Conservation (phyloP, 2,329 filamentous ascomycete genomes). For the Pseudogymnoascus sp. region DNA sequence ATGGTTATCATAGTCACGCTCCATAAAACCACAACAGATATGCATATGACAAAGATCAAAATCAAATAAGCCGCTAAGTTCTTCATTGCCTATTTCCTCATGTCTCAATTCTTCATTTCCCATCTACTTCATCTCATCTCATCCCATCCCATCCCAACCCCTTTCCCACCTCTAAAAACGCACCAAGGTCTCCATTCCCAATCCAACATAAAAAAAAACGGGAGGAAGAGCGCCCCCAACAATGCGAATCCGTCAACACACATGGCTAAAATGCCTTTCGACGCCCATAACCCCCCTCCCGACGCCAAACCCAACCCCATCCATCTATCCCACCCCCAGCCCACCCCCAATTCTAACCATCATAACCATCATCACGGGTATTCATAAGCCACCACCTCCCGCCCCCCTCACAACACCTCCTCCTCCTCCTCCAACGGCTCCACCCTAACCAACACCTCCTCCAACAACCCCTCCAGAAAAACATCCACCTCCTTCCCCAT, state of each 20-base stretch:
- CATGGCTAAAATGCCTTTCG: neutral
- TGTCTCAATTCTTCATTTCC: neutral
- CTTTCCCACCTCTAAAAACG: neutral
- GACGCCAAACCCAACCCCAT: neutral
- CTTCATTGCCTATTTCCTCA: neutral
- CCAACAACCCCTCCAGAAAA: constrained; percentile 83
- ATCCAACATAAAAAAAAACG: neutral
- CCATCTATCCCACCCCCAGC: neutral
- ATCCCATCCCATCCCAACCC: too few relatives aligned
- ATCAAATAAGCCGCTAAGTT: neutral
- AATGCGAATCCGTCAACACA: neutral
- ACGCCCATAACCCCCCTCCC: neutral
- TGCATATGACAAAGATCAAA: neutral
- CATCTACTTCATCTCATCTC: neutral
- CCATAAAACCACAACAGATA: neutral
- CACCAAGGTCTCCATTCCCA: neutral
- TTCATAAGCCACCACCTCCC: neutral
- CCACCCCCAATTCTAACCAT: neutral
- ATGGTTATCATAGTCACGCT: neutral
- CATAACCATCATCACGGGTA: neutral
- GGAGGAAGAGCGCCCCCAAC: neutral
- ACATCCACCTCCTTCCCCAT: constrained; percentile 88
- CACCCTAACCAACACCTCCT: constrained; percentile 86
- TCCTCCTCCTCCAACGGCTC: constrained; percentile 78
- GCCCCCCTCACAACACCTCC: constrained; percentile 16